Evolutionary conservation across 2,329 filamentous ascomycete genomes (phyloP), one percentile per base, ranked within the genome.

Genomic region (Aspergillus ruber): DNA sequence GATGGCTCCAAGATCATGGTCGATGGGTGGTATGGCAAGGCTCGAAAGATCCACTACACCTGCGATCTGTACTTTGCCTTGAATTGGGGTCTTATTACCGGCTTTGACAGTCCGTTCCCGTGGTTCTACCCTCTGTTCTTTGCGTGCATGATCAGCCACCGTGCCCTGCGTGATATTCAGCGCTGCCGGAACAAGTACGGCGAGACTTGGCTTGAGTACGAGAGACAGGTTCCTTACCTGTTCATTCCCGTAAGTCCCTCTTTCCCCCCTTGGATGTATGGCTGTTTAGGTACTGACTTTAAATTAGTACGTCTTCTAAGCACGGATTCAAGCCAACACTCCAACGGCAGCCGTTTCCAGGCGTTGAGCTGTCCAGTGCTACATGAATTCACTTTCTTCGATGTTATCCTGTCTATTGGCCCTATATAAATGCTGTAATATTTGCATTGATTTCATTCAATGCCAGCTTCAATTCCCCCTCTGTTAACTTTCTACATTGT

Each of bases 101-200:
- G 88, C 9, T 90, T 91, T 70, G 74, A 75, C 32, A 88, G 84
- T 62, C 87, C 88, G 0, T 90, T 91, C 71, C 88, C 88, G 1
- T 94, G 88, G 87, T 93, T 94, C 70, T 91, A 94, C 65, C 85
- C 87, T 0, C 68, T 86, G 32, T 94, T 94, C 74, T 94, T 94
- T 66, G 74, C 76, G 15, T 70, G 71, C 56, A 91, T 91, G 87
- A 91, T 93, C 61, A 75, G 82, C 8, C 88, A 94, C 67, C 84
- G 88, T 50, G 85, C 87, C 4, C 74, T 74, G 55, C 78, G 88
- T 50, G 88, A 94, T 63, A 87, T 90, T 50, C 76, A 85, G 65
- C 77, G 83, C 54, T 94, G 88, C 70, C 78, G 80, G 47, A 75
- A 75, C 58, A 90, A 88, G 75, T 94, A 94, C 68, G 88, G 88